phyloP scores from a whole-genome alignment of 768 basidiomycete species.

The Paxillus ammoniavirescens region DNA sequence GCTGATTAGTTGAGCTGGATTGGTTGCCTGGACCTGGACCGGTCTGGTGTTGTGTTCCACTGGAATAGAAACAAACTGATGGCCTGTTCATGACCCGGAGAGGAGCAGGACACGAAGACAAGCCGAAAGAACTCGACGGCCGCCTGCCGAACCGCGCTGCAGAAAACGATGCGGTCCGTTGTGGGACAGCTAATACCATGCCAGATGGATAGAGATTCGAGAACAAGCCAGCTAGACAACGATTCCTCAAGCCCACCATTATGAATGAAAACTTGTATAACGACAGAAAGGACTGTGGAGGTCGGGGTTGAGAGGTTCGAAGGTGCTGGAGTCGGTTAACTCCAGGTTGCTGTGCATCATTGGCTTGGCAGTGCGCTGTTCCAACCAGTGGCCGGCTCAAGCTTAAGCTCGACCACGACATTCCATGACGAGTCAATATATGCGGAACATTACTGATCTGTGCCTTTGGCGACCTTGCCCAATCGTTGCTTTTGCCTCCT shows the following conservation, averaged over 20 bases:
- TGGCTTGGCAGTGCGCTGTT: not conserved
- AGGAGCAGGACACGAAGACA: not conserved
- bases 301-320: not conserved
- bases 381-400: no score
- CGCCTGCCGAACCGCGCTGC: not conserved
- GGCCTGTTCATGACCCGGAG: slow-evolving; percentile 1
- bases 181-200: not conserved
- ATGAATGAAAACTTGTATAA: not conserved
- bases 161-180: not conserved
- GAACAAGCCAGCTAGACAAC: not conserved
- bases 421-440: not conserved
- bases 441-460: no score
- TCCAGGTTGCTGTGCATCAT: not conserved
- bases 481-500: no score
- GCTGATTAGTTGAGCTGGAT: not conserved
- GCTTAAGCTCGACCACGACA: not conserved
- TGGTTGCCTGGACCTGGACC: not conserved
- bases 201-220: not conserved
- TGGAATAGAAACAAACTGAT: slow-evolving; percentile 10
- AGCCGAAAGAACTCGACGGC: not conserved
- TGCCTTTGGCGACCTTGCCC: no score
- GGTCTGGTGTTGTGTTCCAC: not conserved
- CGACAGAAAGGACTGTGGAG: not conserved
- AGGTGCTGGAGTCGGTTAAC: not conserved
- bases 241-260: not conserved